Percentiles rank a stretch among this genome's conserved stretches.
phyloP scores from a whole-genome alignment of 176 grass and related monocot species.

The barley (Hordeum vulgare) region MorexV3_pseudomolecules_assembly NC_058521.1:581902580-581903079 shows the following conservation, averaged over 20 bases:
- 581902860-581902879: background rate
- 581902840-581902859: background rate
- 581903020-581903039: slow-evolving; percentile 45
- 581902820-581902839: background rate
- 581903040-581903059: slow-evolving; percentile 41
- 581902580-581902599: background rate
- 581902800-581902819: background rate
- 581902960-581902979: slow-evolving; percentile 44
- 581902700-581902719: background rate
- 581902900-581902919: slow-evolving; percentile 5
- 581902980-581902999: background rate
- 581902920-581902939: slow-evolving; percentile 42
- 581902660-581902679: background rate
- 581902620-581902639: background rate
- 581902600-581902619: background rate
- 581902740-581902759: background rate
- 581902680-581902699: background rate
- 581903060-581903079: slow-evolving; percentile 55
- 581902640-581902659: background rate
- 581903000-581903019: slow-evolving; percentile 40
- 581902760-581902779: background rate
- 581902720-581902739: background rate
- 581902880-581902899: background rate
- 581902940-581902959: slow-evolving; percentile 47
- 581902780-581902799: background rate